These are phyloP conservation scores for Parachaetomium inaequale DNA, from an alignment of 495 filamentous ascomycete species.

Conservation along the genomic window DNA sequence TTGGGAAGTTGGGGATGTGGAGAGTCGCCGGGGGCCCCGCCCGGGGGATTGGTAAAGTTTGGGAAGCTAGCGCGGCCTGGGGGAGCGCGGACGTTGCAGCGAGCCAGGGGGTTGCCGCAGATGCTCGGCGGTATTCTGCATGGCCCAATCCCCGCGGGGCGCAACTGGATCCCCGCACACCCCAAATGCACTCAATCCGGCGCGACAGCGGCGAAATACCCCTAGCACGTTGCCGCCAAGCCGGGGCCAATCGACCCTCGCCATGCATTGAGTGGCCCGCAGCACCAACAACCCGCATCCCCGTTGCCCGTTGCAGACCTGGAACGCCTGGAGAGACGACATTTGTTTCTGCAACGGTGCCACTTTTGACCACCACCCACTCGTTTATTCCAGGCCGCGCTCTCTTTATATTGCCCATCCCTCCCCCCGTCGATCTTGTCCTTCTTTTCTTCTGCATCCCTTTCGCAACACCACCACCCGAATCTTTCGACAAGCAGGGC, in stretches of 20 bases:
- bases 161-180: conserved; percentile 16
- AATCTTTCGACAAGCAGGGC: not conserved
- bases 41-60: conserved; percentile 14
- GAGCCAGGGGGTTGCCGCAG: conserved; percentile 16
- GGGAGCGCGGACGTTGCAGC: conserved; percentile 4
- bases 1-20: not conserved
- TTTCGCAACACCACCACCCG: conserved; percentile 7
- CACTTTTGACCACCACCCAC: not conserved
- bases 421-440: conserved; percentile 10
- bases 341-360: not conserved
- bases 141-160: conserved; percentile 13
- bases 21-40: not conserved
- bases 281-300: conserved; percentile 18
- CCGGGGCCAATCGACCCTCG: conserved; percentile 28
- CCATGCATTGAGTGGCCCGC: conserved; percentile 25
- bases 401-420: not conserved
- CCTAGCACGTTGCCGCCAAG: conserved; percentile 31
- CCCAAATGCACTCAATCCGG: conserved; percentile 32
- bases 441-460: not conserved
- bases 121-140: conserved; percentile 36
- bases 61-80: not conserved
- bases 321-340: conserved; percentile 14
- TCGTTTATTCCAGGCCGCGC: not conserved
- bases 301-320: too few species aligned
- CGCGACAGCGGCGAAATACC: conserved; percentile 37